phyloP scores from a whole-genome alignment of 2,329 filamentous ascomycete genomes.

The Fusarium circinatum region DNA sequence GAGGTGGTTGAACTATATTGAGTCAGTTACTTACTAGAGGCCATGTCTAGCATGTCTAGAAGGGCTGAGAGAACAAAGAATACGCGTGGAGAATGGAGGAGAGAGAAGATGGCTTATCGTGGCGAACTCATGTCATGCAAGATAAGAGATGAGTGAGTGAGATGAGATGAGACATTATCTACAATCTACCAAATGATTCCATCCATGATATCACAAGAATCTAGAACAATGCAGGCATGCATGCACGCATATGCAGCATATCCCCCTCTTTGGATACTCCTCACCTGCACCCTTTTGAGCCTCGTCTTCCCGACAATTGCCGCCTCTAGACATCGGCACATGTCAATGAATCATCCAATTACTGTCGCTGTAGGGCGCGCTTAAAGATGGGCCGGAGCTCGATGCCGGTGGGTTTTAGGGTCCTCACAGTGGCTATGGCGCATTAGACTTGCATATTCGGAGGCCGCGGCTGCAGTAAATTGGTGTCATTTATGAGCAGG shows the following conservation, averaged over 20 bases:
- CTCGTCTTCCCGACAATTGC: slow-evolving; percentile 39
- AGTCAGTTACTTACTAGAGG: background rate
- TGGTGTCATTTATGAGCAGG: background rate
- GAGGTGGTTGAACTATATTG: background rate
- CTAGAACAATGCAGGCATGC: slow-evolving; percentile 8
- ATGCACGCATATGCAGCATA: no score
- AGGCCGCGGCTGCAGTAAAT: slow-evolving; percentile 6
- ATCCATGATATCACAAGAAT: slow-evolving; percentile 23
- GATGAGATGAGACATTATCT: background rate
- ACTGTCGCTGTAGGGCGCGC: background rate
- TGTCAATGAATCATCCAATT: slow-evolving; percentile 14
- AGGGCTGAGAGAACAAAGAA: background rate
- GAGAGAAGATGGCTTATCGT: background rate
- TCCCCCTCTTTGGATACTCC: slow-evolving; percentile 25
- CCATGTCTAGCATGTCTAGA: background rate
- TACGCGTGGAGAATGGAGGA: background rate
- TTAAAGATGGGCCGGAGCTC: slow-evolving; percentile 26
- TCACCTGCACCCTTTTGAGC: slow-evolving; percentile 14
- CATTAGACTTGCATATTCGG: slow-evolving; percentile 11
- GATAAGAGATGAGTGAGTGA: background rate
- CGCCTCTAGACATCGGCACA: slow-evolving; percentile 21
- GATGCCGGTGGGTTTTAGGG: background rate
- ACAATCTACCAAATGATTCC: slow-evolving; percentile 10
- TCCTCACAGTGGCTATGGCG: slow-evolving; percentile 2
- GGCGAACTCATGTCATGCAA: slow-evolving; percentile 3